phyloP scores from a whole-genome alignment of 805 yeast genomes.

The Metschnikowia orientalis region DNA sequence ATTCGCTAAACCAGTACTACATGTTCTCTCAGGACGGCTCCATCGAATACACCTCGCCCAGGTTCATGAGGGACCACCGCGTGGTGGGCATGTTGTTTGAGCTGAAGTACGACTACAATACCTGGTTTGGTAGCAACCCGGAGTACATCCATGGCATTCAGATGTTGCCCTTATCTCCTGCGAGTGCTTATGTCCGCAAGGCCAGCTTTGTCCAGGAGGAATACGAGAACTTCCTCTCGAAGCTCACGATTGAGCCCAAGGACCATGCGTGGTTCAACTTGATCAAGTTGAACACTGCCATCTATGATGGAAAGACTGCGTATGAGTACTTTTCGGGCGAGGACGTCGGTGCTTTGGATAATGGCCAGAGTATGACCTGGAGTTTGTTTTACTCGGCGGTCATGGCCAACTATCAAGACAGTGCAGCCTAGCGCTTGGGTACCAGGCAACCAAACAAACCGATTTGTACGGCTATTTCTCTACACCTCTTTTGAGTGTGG shows the following conservation, averaged over 20 bases:
- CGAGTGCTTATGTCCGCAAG: slow-evolving; percentile 56
- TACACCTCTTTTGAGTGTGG: too few relatives aligned
- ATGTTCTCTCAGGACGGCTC: slow-evolving; percentile 49
- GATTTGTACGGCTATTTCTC: too few relatives aligned
- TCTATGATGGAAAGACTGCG: too few relatives aligned
- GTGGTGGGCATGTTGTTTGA: slow-evolving; percentile 74
- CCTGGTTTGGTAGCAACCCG: slow-evolving; percentile 60
- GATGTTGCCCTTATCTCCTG: slow-evolving; percentile 68
- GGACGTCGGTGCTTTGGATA: slow-evolving; percentile 41
- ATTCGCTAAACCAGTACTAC: slow-evolving; percentile 55
- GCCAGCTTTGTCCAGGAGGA: slow-evolving; percentile 56
- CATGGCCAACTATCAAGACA: too few relatives aligned
- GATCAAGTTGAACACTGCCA: too few relatives aligned
- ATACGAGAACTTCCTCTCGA: too few relatives aligned
- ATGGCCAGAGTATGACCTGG: slow-evolving; percentile 65
- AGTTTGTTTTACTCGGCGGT: too few relatives aligned
- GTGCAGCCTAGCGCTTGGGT: too few relatives aligned
- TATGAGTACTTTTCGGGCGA: slow-evolving; percentile 53
- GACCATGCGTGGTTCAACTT: too few relatives aligned
- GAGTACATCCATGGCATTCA: slow-evolving; percentile 79
- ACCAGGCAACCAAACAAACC: too few relatives aligned
- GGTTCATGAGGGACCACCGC: slow-evolving; percentile 52
- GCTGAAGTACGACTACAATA: slow-evolving; percentile 67
- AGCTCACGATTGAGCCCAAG: too few relatives aligned
- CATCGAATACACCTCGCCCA: slow-evolving; percentile 56